phyloP scores from a whole-genome alignment of 345 rosid species.

The Psidium friedrichsthalianum region DNA sequence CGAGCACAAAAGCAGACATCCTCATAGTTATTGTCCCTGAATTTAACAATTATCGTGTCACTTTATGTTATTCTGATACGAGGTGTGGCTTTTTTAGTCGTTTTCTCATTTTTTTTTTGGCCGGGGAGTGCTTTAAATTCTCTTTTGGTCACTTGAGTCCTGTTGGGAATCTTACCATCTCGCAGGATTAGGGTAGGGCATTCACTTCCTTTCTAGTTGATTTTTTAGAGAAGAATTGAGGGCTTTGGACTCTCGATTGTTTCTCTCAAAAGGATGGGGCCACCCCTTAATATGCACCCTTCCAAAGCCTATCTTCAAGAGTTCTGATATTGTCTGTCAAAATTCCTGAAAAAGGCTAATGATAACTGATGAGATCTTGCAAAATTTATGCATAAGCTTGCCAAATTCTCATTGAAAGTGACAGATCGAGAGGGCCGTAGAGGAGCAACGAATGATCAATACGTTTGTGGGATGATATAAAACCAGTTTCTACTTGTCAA shows the following conservation, averaged over 20 bases:
- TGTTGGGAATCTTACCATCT: background rate
- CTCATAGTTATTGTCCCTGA: background rate
- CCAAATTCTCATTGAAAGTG: background rate
- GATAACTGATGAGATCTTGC: background rate
- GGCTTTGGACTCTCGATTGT: background rate
- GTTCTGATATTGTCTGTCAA: background rate
- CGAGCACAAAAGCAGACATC: background rate
- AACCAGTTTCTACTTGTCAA: too few relatives aligned
- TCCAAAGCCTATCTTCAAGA: background rate
- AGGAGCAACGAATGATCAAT: background rate
- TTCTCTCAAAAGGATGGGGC: background rate
- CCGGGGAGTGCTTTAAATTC: background rate
- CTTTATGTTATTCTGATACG: background rate
- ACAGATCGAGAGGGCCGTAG: background rate
- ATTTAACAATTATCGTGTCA: background rate
- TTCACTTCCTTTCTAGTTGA: background rate
- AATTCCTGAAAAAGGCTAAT: background rate
- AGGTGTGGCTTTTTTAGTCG: background rate
- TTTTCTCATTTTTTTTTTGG: background rate
- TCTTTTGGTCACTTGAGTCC: background rate
- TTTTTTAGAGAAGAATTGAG: background rate
- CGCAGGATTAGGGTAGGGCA: background rate
- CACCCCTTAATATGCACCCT: background rate
- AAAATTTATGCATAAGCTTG: background rate
- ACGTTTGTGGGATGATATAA: too few relatives aligned